Base-by-base conservation (phyloP, 106 monocot genomes). In the Agapanthus africanus region DNA sequence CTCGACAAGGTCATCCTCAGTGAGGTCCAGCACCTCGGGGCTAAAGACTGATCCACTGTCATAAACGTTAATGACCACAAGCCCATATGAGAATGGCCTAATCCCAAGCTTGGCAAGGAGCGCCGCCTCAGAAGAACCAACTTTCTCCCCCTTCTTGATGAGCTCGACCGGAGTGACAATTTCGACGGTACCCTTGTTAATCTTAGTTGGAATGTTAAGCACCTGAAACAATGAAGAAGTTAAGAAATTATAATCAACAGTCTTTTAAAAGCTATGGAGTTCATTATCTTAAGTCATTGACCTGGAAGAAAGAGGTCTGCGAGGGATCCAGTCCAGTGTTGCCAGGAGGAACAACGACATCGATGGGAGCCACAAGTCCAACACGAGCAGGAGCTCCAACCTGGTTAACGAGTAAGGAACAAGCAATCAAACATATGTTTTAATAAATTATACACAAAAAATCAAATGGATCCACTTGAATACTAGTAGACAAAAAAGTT, bases 151-250 rank as follows among this genome's bases (percentile, higher is more conserved):
- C 34, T 87, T 87, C 77, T 62, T 90, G 37, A 94, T 94, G 66
- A 94, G 90, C 68, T 94, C 90, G 32, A 94, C 90, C 2, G 90
- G 94, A n/a, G 90, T 94, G 59, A 90, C 90, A 31, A 94, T 94
- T 73, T 94, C 94, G n/a, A 94, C 90, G 9, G 94, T 90, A 28
- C 94, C 94, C 72, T 94, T 94, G 90, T 90, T 94, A 63, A 94
- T 94, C 79, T 94, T 90, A 47, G 94, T 94, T 6, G 90, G 94
- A 56, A 90, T 94, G 67, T 94, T 94, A 23, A 94, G 90, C 3
- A 94, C 94, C 93, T 93, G 37, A 6, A 67, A 33, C 10, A 15
- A 42, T 15, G 42, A n/a, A n/a, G n/a, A n/a, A n/a, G n/a, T n/a
- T n/a, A n/a, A n/a, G n/a, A n/a, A n/a, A n/a, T n/a, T n/a, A n/a